These are phyloP conservation scores for Trichophaea hybrida DNA, from an alignment of 2,329 filamentous ascomycete genomes.

Conservation along the genomic window DNA sequence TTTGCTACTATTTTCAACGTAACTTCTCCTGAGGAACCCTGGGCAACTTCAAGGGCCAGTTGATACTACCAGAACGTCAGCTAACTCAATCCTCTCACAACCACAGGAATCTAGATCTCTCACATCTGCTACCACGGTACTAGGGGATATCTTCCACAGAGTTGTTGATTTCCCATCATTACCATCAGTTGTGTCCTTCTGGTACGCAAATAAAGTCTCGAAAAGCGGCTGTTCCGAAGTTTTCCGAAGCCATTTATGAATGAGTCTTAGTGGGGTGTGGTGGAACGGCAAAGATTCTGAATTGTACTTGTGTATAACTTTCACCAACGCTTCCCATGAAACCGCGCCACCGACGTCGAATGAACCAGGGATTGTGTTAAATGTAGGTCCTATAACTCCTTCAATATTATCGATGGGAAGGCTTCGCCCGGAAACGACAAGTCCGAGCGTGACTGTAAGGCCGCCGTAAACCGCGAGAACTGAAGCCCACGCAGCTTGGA, in stretches of 20 bases:
- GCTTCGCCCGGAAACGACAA: constrained; percentile 65
- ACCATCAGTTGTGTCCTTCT: constrained; percentile 36
- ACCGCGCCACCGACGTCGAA: constrained; percentile 34
- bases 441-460: constrained; percentile 45
- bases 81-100: not conserved
- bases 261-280: constrained; percentile 61
- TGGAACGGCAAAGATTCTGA: constrained; percentile 55
- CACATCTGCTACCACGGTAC: constrained; percentile 33
- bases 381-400: constrained; percentile 61
- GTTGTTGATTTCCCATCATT: constrained; percentile 25
- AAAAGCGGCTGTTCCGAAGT: constrained; percentile 49
- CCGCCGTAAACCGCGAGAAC: constrained; percentile 42
- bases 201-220: constrained; percentile 71
- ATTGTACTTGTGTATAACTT: constrained; percentile 56
- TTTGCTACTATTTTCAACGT: constrained; percentile 47
- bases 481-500: constrained; percentile 60
- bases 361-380: constrained; percentile 74
- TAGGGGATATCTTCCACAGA: constrained; percentile 44
- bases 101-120: constrained; percentile 18
- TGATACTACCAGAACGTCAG: constrained; percentile 28
- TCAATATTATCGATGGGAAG: constrained; percentile 54
- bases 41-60: constrained; percentile 35
- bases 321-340: constrained; percentile 47
- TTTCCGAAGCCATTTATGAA: constrained; percentile 61
- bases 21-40: constrained; percentile 38